Evolutionary conservation across 2,329 filamentous ascomycete genomes (phyloP).

Genomic region (Macroventuria anomochaeta): DNA sequence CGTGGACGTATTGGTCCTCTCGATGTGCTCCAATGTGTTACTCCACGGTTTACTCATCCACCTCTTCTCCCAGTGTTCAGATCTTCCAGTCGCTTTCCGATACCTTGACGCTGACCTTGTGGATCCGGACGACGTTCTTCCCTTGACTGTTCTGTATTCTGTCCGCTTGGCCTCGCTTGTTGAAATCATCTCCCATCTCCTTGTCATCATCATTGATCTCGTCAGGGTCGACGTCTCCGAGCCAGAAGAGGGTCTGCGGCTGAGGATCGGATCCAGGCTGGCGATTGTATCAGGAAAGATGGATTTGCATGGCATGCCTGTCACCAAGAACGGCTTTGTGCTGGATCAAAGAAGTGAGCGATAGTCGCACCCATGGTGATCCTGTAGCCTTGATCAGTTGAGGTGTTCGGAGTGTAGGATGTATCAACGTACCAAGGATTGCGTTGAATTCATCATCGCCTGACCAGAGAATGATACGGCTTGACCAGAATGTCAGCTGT

Average conservation of each 20-base stretch:
- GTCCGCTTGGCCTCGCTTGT: not conserved
- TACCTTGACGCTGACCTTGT: not conserved
- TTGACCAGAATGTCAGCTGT: slow-evolving; percentile 20
- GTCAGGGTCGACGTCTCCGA: not conserved
- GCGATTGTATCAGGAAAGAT: slow-evolving; percentile 6
- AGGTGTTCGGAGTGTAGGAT: too few species aligned
- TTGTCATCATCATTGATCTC: not conserved
- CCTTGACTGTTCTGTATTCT: not conserved
- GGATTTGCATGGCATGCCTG: not conserved
- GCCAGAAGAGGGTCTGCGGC: not conserved
- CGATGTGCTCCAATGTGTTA: too few species aligned
- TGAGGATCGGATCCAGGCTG: not conserved
- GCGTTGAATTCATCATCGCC: slow-evolving; percentile 6
- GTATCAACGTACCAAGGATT: slow-evolving; percentile 7
- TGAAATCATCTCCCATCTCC: not conserved
- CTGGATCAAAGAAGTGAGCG: slow-evolving; percentile 11
- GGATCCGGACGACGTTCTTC: not conserved
- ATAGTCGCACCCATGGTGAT: slow-evolving; percentile 4
- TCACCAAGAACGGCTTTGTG: slow-evolving; percentile 15
- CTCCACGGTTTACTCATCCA: too few species aligned
- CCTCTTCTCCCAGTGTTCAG: too few species aligned
- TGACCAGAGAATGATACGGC: slow-evolving; percentile 5
- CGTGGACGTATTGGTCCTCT: too few species aligned
- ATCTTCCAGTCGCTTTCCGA: not conserved
- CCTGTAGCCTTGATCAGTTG: too few species aligned